Evolutionary conservation across 257 asterid species (phyloP).

Genomic region (Lycium ferocissimum): DNA sequence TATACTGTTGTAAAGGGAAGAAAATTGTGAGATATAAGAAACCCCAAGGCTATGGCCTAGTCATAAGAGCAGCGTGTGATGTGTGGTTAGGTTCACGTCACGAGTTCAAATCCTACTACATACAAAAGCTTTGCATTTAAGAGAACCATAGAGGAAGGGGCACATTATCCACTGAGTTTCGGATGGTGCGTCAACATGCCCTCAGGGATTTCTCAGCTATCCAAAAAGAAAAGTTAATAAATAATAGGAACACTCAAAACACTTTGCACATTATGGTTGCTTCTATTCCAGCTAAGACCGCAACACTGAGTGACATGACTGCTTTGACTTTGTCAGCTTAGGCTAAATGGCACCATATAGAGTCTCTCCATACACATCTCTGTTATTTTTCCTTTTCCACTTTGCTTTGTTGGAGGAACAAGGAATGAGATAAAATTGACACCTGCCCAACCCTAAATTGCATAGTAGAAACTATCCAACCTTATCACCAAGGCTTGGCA

Average conservation of each 20-base stretch:
- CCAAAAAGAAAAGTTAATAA: not conserved
- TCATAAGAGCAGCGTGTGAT: not conserved
- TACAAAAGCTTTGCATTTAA: not conserved
- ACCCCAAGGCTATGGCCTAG: not conserved
- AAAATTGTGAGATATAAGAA: not conserved
- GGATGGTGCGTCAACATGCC: not conserved
- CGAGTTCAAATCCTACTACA: not conserved
- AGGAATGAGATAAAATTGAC: not conserved
- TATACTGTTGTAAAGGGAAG: not conserved
- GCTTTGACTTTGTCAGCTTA: not conserved
- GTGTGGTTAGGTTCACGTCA: not conserved
- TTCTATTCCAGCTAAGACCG: not conserved
- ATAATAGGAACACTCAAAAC: not conserved
- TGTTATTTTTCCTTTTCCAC: not conserved
- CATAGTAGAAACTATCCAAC: not conserved
- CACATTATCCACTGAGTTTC: not conserved
- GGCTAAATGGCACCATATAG: slow-evolving; percentile 24
- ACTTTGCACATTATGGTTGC: not conserved
- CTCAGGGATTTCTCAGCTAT: not conserved
- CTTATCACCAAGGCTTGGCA: not conserved
- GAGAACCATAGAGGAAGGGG: not conserved
- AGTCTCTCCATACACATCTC: slow-evolving; percentile 24
- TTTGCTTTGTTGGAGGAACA: not conserved
- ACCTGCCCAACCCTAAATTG: not conserved
- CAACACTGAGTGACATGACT: not conserved